Conservation (phyloP, 1,139 yeast genomes). For the Wickerhamiella pararugosa region DNA sequence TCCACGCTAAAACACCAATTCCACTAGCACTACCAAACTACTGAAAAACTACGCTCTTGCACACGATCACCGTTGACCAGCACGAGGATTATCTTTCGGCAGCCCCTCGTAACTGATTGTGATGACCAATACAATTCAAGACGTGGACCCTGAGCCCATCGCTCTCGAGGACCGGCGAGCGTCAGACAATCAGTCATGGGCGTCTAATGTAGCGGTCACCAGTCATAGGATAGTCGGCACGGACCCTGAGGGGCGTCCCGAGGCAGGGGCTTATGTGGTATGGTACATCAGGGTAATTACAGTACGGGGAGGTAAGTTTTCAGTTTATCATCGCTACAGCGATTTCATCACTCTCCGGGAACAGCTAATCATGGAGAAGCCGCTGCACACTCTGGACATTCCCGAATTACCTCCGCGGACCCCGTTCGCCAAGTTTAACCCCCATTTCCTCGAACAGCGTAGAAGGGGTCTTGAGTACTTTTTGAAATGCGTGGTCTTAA, state of each 20-base stretch:
- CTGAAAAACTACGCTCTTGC: too few species aligned
- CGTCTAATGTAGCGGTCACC: constrained; percentile 26
- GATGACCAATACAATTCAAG: background rate
- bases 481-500: constrained; percentile 47
- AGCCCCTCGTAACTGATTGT: background rate
- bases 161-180: constrained; percentile 16
- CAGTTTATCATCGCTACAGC: constrained; percentile 45
- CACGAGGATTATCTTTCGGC: too few species aligned
- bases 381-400: constrained; percentile 30
- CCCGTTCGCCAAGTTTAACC: constrained; percentile 34
- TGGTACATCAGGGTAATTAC: constrained; percentile 28
- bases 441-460: constrained; percentile 45
- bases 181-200: constrained; percentile 23
- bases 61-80: too few species aligned
- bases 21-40: too few species aligned
- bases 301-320: constrained; percentile 32
- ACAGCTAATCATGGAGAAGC: constrained; percentile 29
- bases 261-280: constrained; percentile 27
- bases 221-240: constrained; percentile 26
- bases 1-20: too few species aligned
- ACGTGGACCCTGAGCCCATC: constrained; percentile 15
- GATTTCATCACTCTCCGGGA: constrained; percentile 42
- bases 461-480: constrained; percentile 64
- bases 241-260: constrained; percentile 19
- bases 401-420: constrained; percentile 60